A percentile compares a stretch with the other conserved stretches of the same genome.
These are phyloP conservation scores for Termitomyces sp. DNA, from an alignment of 768 basidiomycete species.

Conservation along the genomic window DNA sequence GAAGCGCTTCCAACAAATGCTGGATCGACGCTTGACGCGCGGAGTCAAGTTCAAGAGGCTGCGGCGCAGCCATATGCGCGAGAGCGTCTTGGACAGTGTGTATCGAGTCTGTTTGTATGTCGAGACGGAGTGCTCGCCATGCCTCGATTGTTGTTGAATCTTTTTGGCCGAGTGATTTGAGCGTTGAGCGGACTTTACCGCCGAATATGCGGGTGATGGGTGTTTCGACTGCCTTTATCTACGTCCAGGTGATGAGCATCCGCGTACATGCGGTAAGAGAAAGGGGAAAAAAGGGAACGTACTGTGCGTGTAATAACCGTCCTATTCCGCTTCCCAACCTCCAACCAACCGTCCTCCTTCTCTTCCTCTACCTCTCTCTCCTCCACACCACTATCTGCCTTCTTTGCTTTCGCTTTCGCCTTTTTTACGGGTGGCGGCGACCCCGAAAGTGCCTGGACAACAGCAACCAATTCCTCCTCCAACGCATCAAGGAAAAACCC, in stretches of 20 bases:
- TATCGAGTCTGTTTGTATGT: slow-evolving; percentile 65
- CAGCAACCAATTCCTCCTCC: slow-evolving; percentile 80
- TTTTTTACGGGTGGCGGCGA: slow-evolving; percentile 29
- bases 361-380: slow-evolving; percentile 26
- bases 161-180: slow-evolving; percentile 75
- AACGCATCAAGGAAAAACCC: slow-evolving; percentile 94
- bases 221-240: slow-evolving; percentile 80
- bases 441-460: slow-evolving; percentile 46
- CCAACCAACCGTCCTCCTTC: slow-evolving; percentile 77
- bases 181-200: slow-evolving; percentile 82
- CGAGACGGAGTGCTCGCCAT: slow-evolving; percentile 83
- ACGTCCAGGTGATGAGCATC: not conserved
- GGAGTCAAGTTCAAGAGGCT: slow-evolving; percentile 70
- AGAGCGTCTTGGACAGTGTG: slow-evolving; percentile 82
- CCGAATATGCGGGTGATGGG: slow-evolving; percentile 92
- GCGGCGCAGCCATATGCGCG: slow-evolving; percentile 68
- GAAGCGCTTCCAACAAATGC: slow-evolving; percentile 73
- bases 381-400: slow-evolving; percentile 25
- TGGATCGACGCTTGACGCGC: slow-evolving; percentile 65
- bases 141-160: slow-evolving; percentile 90
- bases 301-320: slow-evolving; percentile 77
- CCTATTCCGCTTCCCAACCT: slow-evolving; percentile 88
- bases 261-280: not conserved
- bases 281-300: slow-evolving; percentile 22
- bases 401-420: slow-evolving; percentile 29